Base-by-base conservation (phyloP, 306 rosid species). In the Dryas alaskensis region DNA sequence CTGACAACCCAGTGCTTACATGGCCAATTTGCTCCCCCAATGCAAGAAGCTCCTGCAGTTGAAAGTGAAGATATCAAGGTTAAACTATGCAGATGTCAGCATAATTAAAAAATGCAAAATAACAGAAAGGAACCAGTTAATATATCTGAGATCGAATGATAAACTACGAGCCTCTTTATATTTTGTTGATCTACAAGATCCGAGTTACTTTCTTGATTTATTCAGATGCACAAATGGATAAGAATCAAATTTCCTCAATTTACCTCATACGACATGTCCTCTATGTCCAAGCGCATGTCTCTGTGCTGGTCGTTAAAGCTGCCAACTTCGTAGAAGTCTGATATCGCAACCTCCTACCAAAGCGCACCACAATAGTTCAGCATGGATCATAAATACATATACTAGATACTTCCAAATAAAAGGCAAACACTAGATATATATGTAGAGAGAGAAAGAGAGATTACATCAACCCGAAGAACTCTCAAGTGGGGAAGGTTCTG, bases 181-280 rank as follows among this genome's bases (percentile, higher is more conserved):
- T 64, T 44, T 72, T 42, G 63, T 27, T 58, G 61, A 62, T 57
- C 19, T 37, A 1, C 73, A 51, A 43, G 52, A 59, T 57, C 27
- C 27, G 45, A 22, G 73, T 60, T 31, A 8, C 37, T 22, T 17
- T 17, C 53, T 46, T 22, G 62, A 58, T 22, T 9, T 16, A 40
- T 62, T 11, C 1, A 62, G 7, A 62, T n/a, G 7, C 14, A 39
- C 49, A 62, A 62, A 12, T 8, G 25, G 37, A 47, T 10, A 27
- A 61, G 55, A 72, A 39, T 73, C 54, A 47, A 79, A 45, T 43
- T 72, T 76, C 63, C 39, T 54, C 31, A 39, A 73, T 84, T 81
- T 83, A 86, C 99, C 97, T 95, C 99, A 70, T 95, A 95, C 45
- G 99, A 90, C 98, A 95, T 92, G 76, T 95, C 92, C 87, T 92